phyloP scores from a whole-genome alignment of 1,139 yeast genomes.

The Geotrichum cucujoidarum region DNA sequence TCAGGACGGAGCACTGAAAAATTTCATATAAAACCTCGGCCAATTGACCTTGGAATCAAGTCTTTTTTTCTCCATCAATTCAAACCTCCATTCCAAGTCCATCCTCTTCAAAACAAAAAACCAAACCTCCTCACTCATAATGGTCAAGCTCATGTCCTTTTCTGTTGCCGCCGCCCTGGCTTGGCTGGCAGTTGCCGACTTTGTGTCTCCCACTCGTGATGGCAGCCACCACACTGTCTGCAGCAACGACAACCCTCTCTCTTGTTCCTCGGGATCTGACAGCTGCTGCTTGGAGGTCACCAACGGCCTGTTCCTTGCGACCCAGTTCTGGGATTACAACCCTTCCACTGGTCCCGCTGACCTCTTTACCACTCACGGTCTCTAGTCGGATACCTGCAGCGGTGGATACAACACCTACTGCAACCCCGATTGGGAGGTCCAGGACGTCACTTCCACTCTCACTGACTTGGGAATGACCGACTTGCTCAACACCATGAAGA shows the following conservation, averaged over 20 bases:
- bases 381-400: constrained; percentile 80
- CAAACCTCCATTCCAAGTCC: no score
- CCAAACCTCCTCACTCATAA: not conserved
- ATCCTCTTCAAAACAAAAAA: no score
- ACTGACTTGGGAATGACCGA: constrained; percentile 42
- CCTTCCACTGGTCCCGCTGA: constrained; percentile 78
- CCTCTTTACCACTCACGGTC: constrained; percentile 75
- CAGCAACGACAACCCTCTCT: not conserved
- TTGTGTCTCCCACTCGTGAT: not conserved
- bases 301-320: constrained; percentile 75
- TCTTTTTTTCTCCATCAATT: no score
- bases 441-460: constrained; percentile 51
- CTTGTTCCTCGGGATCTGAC: constrained; percentile 25
- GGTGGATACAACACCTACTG: constrained; percentile 76
- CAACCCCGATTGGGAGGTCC: constrained; percentile 53
- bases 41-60: no score
- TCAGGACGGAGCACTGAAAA: no score
- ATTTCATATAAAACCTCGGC: no score
- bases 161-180: not conserved
- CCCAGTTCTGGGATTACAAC: constrained; percentile 90
- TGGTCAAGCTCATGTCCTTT: not conserved
- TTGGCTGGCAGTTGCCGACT: not conserved
- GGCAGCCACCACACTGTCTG: not conserved
- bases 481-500: constrained; percentile 53
- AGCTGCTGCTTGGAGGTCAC: constrained; percentile 83